Evolutionary conservation across 495 filamentous ascomycete genomes (phyloP), one percentile per base, ranked within the genome.

Genomic region (Zalerion maritima): DNA sequence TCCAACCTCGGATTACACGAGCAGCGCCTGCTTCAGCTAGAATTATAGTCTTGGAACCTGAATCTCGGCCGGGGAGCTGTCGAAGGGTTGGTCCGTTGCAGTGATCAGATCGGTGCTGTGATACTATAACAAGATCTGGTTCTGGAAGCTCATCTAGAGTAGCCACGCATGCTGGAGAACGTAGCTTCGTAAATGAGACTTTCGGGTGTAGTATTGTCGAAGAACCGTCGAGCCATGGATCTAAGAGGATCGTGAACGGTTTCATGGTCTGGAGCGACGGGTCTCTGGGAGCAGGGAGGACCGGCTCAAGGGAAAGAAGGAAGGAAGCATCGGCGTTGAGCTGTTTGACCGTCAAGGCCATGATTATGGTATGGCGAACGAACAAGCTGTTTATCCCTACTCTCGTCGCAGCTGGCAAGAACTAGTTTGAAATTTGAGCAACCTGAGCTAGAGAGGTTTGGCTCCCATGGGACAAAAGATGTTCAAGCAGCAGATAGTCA

Each of bases 241-340:
- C 78, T 12, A 84, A 34, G 29, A 82, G 56, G 20, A 82, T 65
- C 4, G 65, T 70, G 47, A 74, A 81, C 1, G 69, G 60, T 14
- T 59, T 59, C 26, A 60, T 57, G 24, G 38, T 25, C 39, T 49
- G 32, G 4, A 18, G 23, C 36, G 35, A 29, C 28, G 31, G 37
- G 24, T 4, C 9, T 24, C 11, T 13, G 46, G 29, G 22, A 40
- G 50, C 9, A n/a, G 33, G 39, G 36, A 46, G 28, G 49, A 55
- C 34, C 14, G 73, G 70, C 29, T 64, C 54, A 41, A 81, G 75
- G 28, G 69, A 64, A 16, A 82, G 57, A 12, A 78, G 64, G 48
- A 81, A 81, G 5, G 73, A 74, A 17, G 73, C 67, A 47, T 83
- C 78, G 22, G 61, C 65, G 43, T 83, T 82, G 18, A 83, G 61